Percentiles rank a stretch among this genome's conserved stretches.
Evolutionary conservation across 2,329 filamentous ascomycete species (phyloP).

Genomic region (Sclerotinia glacialis): DNA sequence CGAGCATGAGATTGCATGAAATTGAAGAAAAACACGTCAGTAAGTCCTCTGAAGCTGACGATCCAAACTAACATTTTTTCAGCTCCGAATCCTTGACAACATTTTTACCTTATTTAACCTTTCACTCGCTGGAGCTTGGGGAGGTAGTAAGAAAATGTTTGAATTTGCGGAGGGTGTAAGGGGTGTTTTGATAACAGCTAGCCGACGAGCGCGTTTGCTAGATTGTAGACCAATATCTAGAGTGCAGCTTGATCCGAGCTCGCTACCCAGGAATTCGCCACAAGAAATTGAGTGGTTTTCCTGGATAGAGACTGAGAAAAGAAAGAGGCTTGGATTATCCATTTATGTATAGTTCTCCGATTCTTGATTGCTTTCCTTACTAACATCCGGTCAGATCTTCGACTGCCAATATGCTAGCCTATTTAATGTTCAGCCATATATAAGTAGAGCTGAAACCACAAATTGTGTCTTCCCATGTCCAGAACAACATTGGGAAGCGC

Average conservation of each 20-base stretch:
- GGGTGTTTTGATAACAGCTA: conserved; percentile 34
- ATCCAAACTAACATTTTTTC: conserved; percentile 19
- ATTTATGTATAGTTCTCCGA: conserved; percentile 33
- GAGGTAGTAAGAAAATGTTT: conserved; percentile 35
- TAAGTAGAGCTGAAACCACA: conserved; percentile 37
- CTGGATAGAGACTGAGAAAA: conserved; percentile 37
- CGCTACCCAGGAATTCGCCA: conserved; percentile 25
- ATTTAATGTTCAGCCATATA: conserved; percentile 37
- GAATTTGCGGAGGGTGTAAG: conserved; percentile 36
- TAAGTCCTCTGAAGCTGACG: neutral
- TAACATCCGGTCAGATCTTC: conserved; percentile 28
- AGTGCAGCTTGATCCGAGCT: conserved; percentile 26
- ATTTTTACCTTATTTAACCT: conserved; percentile 36
- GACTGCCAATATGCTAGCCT: conserved; percentile 37
- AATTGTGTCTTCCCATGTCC: conserved; percentile 36
- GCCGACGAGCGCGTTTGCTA: conserved; percentile 32
- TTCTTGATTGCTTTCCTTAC: neutral
- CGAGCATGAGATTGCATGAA: conserved; percentile 30
- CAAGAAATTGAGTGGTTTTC: conserved; percentile 32
- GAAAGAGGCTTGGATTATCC: conserved; percentile 34
- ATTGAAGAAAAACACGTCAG: conserved; percentile 34
- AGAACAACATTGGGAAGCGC: conserved; percentile 33
- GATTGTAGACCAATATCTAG: conserved; percentile 33
- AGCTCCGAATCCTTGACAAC: conserved; percentile 34
- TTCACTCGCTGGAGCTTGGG: conserved; percentile 35